A percentile compares a stretch with the other conserved stretches of the same genome.
These are phyloP conservation scores for Aristolochia contorta DNA, from an alignment of 164 flowering plant species.

Conservation along the genomic window DNA sequence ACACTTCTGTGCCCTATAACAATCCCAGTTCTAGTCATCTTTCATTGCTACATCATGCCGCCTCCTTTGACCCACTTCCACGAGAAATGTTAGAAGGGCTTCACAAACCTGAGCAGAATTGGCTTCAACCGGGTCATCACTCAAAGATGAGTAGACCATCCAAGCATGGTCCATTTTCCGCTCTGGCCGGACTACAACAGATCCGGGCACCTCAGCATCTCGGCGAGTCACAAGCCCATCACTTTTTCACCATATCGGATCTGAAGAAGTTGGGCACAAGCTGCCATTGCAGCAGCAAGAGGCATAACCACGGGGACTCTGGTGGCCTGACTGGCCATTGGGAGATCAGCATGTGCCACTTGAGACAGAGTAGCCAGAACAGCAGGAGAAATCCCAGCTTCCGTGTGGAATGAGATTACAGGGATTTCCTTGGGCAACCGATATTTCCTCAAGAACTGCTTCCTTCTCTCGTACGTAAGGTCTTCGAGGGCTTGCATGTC, in stretches of 20 bases:
- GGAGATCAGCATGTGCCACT: constrained; percentile 90
- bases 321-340: constrained; percentile 39
- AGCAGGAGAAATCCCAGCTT: constrained; percentile 68
- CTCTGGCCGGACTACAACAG: constrained; percentile 66
- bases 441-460: constrained; percentile 58
- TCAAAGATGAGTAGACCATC: constrained; percentile 88
- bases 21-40: constrained; percentile 30
- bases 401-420: constrained; percentile 83
- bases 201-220: constrained; percentile 98
- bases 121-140: constrained; percentile 56
- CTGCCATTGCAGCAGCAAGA: constrained; percentile 91
- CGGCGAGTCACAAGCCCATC: constrained; percentile 93
- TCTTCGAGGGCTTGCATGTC: constrained; percentile 90
- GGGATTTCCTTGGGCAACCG: constrained; percentile 72
- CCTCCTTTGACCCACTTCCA: constrained; percentile 62
- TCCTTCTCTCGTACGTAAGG: constrained; percentile 76
- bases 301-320: constrained; percentile 84
- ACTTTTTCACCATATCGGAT: constrained; percentile 76
- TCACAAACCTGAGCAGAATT: constrained; percentile 91
- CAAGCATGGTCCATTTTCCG: constrained; percentile 89
- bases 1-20: not conserved
- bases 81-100: constrained; percentile 65
- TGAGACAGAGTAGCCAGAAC: constrained; percentile 76
- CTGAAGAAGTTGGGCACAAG: constrained; percentile 82
- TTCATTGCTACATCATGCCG: constrained; percentile 35